Conservation (phyloP, 2,329 filamentous ascomycete species). For the Trichophyton verrucosum region DNA sequence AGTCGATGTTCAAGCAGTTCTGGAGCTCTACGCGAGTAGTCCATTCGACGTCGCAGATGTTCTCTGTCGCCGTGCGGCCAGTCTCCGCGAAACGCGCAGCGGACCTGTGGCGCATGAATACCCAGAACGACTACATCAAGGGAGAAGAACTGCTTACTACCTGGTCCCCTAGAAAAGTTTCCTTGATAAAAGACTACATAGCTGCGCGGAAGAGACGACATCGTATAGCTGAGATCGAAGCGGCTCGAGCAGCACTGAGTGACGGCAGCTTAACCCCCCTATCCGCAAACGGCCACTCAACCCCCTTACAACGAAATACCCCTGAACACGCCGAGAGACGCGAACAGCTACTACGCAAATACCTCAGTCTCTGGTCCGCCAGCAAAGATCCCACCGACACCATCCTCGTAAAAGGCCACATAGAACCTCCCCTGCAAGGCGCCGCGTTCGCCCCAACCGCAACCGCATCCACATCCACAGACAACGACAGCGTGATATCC, state of each 20-base stretch:
- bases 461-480: background rate
- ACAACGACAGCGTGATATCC: constrained; percentile 1
- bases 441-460: constrained; percentile 19
- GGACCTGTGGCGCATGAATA: constrained; percentile 94
- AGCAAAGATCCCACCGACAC: constrained; percentile 30
- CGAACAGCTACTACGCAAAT: constrained; percentile 29
- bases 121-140: constrained; percentile 87
- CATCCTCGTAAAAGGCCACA: constrained; percentile 33
- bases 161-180: constrained; percentile 84
- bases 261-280: constrained; percentile 28
- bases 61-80: constrained; percentile 73
- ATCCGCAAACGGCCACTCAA: constrained; percentile 24
- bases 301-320: constrained; percentile 14
- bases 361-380: constrained; percentile 32
- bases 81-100: constrained; percentile 81
- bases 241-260: constrained; percentile 36
- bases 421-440: constrained; percentile 32
- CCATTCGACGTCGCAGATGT: constrained; percentile 74
- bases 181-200: constrained; percentile 80
- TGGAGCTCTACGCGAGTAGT: constrained; percentile 79
- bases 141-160: constrained; percentile 75
- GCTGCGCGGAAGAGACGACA: constrained; percentile 58
- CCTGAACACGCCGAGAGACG: constrained; percentile 27
- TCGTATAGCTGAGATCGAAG: constrained; percentile 68
- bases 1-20: constrained; percentile 73